Evolutionary conservation across 192 early-diverging fungal species (phyloP), one percentile per base, ranked within the genome.

Genomic region (Geosiphon pyriformis): DNA sequence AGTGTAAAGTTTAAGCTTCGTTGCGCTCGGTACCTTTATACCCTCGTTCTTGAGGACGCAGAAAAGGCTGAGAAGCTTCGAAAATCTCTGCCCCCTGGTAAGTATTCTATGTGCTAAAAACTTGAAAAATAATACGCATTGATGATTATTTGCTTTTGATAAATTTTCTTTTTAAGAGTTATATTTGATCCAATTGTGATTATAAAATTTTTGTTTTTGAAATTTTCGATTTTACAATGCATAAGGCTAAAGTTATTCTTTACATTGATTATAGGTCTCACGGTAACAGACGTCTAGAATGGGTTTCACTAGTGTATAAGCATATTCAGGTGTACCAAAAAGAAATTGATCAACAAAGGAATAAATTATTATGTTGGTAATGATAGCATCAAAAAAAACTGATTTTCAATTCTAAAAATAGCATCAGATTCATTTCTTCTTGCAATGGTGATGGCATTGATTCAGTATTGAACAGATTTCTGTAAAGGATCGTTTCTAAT

Each of bases 1-100:
- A 73, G 91, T 71, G 80, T 83, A 88, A 98, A 98, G 88, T 97
- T 98, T 89, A 98, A 98, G 93, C 89, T 98, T 70, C 87, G 96
- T 80, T 95, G 96, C 90, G 93, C 95, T 66, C 86, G 87, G 73
- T 97, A 94, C 88, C 86, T 98, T 75, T 98, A 98, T 90, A 98
- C 96, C 58, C 87, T 98, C 68, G 88, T 92, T 61, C 90, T 98
- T 71, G 84, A 92, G 59, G 96, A 98, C 81, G 82, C 84, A 58
- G 86, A 90, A 77, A 98, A 96, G 89, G 96, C 95, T 65, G 80
- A 87, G 73, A 98, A 98, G 88, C 86, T 98, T 58, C 88, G 87
- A 72, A 90, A 95, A 82, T 94, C 93, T 56, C 87, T 98, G 59
- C 96, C 96, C 69, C 92, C 96, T 52, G 89, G 89, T 91, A 83